Evolutionary conservation across 371 early-diverging fungal species (phyloP).

Genomic region (Mortierella sp.): DNA sequence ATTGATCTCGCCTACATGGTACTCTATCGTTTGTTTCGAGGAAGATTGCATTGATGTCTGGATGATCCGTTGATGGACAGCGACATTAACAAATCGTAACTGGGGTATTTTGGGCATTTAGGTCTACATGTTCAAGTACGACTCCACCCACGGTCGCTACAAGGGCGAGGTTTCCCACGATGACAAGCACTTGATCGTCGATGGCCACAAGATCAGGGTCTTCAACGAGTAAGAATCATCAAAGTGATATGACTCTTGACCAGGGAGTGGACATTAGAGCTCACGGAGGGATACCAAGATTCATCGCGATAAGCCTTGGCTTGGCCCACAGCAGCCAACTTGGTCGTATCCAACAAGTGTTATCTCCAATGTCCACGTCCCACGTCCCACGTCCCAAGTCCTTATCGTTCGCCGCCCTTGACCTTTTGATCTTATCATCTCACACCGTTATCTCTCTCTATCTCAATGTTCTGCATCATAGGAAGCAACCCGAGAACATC

Average conservation of each 20-base stretch:
- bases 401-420: conserved; percentile 16
- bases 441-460: not conserved
- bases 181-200: conserved; percentile 82
- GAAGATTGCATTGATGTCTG: too few species aligned
- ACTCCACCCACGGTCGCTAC: conserved; percentile 97
- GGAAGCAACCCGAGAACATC: conserved; percentile 83
- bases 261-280: too few species aligned
- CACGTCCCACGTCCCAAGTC: too few species aligned
- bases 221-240: conserved; percentile 65
- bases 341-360: not conserved
- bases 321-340: not conserved
- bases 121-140: conserved; percentile 97
- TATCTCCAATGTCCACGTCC: not conserved
- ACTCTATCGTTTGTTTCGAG: conserved; percentile 12
- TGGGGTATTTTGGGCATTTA: conserved; percentile 24
- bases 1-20: conserved; percentile 96
- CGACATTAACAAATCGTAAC: not conserved
- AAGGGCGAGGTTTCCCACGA: conserved; percentile 79
- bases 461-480: conserved; percentile 37
- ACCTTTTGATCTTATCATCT: conserved; percentile 8
- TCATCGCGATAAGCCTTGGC: not conserved
- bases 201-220: conserved; percentile 85
- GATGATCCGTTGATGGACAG: not conserved
- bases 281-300: not conserved
- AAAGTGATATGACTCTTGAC: not conserved